A percentile compares a stretch with the other conserved stretches of the same genome.
These are phyloP conservation scores for Aristolochia fimbriata DNA, from an alignment of 164 flowering plant genomes.

Conservation along the genomic window DNA sequence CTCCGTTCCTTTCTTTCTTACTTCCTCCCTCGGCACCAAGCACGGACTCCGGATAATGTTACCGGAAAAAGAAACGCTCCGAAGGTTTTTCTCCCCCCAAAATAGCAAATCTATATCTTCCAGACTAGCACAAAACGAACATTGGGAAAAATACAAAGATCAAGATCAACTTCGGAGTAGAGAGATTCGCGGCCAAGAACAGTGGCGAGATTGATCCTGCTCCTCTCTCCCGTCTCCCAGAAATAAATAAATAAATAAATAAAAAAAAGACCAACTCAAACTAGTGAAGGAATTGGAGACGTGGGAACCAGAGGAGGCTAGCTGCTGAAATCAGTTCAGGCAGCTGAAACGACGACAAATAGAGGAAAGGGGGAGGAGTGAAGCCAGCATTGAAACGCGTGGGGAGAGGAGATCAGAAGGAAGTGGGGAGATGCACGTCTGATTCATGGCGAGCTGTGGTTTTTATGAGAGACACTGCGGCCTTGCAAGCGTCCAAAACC, in stretches of 20 bases:
- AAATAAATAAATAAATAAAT: too few species aligned
- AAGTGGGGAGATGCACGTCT: background rate
- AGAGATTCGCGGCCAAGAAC: too few species aligned
- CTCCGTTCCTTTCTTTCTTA: background rate
- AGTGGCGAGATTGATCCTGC: too few species aligned
- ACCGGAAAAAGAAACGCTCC: background rate
- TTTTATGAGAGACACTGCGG: slow-evolving; percentile 7
- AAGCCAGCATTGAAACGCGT: slow-evolving; percentile 4
- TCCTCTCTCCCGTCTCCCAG: background rate
- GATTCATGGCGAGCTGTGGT: slow-evolving; percentile 2
- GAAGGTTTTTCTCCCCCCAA: too few species aligned
- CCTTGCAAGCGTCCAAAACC: slow-evolving; percentile 13
- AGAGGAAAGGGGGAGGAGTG: background rate
- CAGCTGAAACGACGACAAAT: background rate
- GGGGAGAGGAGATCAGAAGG: background rate
- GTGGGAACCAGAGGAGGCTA: background rate
- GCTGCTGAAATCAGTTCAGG: too few species aligned
- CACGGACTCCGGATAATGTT: background rate
- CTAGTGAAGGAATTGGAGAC: background rate
- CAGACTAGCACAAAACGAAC: too few species aligned
- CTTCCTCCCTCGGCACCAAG: background rate
- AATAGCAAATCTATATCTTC: too few species aligned
- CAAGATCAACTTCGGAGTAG: too few species aligned
- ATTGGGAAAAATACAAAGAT: too few species aligned
- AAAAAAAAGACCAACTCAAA: background rate